phyloP scores from a whole-genome alignment of 192 early-diverging fungal genomes.

The Coemansia sp. region DNA sequence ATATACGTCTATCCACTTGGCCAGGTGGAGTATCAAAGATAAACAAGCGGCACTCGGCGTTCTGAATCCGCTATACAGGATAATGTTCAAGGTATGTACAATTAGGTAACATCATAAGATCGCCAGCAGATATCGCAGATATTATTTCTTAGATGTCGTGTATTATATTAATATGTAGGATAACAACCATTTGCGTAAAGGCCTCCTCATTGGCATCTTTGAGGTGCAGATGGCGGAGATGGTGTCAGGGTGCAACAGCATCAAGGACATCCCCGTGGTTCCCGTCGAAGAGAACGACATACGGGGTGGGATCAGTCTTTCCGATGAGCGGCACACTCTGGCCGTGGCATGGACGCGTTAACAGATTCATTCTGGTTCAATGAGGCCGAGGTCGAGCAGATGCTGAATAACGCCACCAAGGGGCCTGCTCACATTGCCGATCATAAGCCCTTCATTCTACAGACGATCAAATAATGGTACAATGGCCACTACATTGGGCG shows the following conservation, averaged over 20 bases:
- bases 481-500: neutral
- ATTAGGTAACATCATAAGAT: no score
- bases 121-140: no score
- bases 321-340: neutral
- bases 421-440: neutral
- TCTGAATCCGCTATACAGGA: neutral
- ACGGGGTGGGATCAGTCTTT: no score
- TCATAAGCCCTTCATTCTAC: neutral
- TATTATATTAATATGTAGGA: neutral
- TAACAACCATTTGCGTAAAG: conserved; percentile 23
- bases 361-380: neutral
- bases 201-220: conserved; percentile 34
- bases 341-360: conserved; percentile 18
- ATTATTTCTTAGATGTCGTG: no score
- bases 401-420: neutral
- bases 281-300: conserved; percentile 29
- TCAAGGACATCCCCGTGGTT: conserved; percentile 37
- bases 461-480: neutral
- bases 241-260: conserved; percentile 35
- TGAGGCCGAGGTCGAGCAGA: neutral
- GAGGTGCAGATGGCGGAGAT: conserved; percentile 40
- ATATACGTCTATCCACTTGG: no score
- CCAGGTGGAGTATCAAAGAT: no score
- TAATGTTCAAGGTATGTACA: conserved; percentile 8
- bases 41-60: no score